Evolutionary conservation across 139 green algal species (phyloP).

Genomic region (Micractinium sp.): DNA sequence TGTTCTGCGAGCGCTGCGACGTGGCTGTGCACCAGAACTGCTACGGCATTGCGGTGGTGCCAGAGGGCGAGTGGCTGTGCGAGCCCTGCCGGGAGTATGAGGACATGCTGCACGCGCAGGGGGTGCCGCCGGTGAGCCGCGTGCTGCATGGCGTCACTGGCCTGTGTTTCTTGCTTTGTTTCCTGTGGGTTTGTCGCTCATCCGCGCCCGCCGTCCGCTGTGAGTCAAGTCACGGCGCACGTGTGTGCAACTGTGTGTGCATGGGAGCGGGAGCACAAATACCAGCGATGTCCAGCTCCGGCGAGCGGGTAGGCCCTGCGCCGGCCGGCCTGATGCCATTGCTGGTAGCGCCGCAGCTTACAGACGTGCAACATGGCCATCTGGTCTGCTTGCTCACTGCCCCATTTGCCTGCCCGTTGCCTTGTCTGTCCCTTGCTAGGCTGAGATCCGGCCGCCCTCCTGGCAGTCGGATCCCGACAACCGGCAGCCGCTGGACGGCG

Average conservation of each 20-base stretch:
- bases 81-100: slow-evolving; percentile 87
- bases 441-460: slow-evolving; percentile 73
- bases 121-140: slow-evolving; percentile 48
- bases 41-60: slow-evolving; percentile 78
- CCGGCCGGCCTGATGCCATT: no score
- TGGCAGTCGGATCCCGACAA: slow-evolving; percentile 49
- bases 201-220: not conserved
- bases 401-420: not conserved
- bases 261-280: not conserved
- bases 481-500: slow-evolving; percentile 56
- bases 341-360: not conserved
- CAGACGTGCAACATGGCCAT: not conserved
- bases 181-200: no score
- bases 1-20: slow-evolving; percentile 95
- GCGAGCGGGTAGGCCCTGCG: no score
- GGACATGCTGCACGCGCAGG: slow-evolving; percentile 49
- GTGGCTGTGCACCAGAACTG: slow-evolving; percentile 91
- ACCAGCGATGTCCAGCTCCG: no score
- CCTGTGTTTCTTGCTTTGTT: not conserved
- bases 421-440: not conserved
- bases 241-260: not conserved
- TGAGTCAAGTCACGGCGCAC: not conserved
- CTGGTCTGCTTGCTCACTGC: not conserved
- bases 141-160: not conserved
- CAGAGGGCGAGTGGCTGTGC: slow-evolving; percentile 88